Base-by-base conservation (phyloP, 2,329 filamentous ascomycete species). In the Raffaelea ambrosiae region DNA sequence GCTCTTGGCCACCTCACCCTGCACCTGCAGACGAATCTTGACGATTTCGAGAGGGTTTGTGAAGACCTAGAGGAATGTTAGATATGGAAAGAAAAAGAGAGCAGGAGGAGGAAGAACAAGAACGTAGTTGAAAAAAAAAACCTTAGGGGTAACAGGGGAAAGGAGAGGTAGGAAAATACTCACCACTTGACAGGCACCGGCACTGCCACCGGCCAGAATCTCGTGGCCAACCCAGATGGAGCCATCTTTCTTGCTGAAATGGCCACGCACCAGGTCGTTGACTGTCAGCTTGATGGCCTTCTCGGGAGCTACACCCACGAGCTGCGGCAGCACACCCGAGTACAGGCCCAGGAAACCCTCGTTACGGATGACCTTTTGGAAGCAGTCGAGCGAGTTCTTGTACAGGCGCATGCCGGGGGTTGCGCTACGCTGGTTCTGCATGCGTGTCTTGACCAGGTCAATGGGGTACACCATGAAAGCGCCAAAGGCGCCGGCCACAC, bases 401-500 rank as follows among this genome's bases (percentile, higher is more conserved):
- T 98, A 98, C 52, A 97, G 70, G 52, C 86, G 75, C 66, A 95
- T 84, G 49, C 93, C 93, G 1, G 90, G 88, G 44, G 84, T 80
- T 4, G 79, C 80, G 45, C 81, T 82, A 56, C 93, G 81, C 73
- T 98, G 93, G 71, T 98, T 98, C 69, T 98, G 93, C 83, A 98
- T 86, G 52, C 93, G 83, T 1, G 93, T 98, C 79, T 98, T 98
- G 66, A 98, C 93, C 52, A 98, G 72, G 71, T 98, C 93, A 62
- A 98, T 97, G 21, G 93, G 93, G 65, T 98, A 98, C 47, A 98
- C 93, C 88, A 98, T 96, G 65, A 98, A 97, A 13, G 93, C 93
- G 64, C 93, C 93, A 63, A 98, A 98, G 10, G 93, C 93, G 67
- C 93, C 93, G 8, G 93, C 93, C 57, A 95, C 57, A 63, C 86